A percentile compares a stretch with the other conserved stretches of the same genome.
These are phyloP conservation scores for Fallopia convolvulus DNA, from an alignment of 148 eudicot species.

Conservation along the genomic window DNA sequence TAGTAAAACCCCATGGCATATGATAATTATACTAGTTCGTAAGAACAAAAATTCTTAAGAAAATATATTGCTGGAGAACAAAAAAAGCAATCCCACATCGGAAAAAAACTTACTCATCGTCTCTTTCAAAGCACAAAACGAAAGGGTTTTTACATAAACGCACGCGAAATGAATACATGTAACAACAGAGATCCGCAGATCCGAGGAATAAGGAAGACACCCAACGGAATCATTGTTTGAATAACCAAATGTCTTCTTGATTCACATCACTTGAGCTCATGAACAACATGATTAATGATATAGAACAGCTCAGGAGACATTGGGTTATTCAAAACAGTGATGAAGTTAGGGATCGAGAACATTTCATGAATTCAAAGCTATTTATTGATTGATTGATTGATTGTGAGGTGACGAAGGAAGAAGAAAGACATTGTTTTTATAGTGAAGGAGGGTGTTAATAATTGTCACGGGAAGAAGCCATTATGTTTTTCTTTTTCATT, in stretches of 20 bases:
- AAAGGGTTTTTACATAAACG: not conserved
- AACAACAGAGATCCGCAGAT: too few species aligned
- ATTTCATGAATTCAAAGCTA: not conserved
- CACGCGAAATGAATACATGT: not conserved
- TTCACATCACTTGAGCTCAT: not conserved
- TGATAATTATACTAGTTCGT: too few species aligned
- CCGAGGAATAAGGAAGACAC: not conserved
- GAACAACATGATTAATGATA: not conserved
- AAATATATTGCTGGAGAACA: too few species aligned
- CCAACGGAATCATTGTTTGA: slow-evolving; percentile 3
- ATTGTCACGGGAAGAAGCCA: not conserved
- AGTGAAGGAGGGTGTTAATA: not conserved
- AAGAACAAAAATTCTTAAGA: too few species aligned
- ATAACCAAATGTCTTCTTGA: not conserved
- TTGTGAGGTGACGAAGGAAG: not conserved
- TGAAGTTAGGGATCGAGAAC: not conserved
- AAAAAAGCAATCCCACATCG: too few species aligned
- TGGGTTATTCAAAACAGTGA: not conserved
- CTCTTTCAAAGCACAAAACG: not conserved
- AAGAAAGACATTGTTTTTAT: too few species aligned
- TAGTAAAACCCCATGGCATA: too few species aligned
- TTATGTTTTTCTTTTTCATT: too few species aligned
- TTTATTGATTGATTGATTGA: not conserved
- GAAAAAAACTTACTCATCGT: not conserved
- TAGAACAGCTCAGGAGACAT: not conserved